phyloP scores from a whole-genome alignment of 1,284 basidiomycete genomes.

The Chondrostereum purpureum region DNA sequence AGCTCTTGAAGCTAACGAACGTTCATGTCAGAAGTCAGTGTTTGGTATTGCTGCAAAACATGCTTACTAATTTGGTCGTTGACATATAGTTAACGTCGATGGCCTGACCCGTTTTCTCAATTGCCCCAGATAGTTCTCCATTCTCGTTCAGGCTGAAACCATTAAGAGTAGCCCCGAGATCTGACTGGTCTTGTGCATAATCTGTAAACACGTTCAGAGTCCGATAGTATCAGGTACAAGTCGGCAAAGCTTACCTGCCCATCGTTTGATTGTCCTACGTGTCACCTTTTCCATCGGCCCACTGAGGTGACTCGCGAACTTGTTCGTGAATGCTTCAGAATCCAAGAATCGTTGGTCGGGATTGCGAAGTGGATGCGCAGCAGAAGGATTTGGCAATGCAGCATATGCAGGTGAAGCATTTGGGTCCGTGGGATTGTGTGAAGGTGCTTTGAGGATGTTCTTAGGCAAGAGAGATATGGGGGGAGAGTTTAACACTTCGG shows the following conservation, averaged over 20 bases:
- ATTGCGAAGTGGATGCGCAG: constrained; percentile 77
- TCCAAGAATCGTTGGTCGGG: constrained; percentile 95
- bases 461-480: constrained; percentile 89
- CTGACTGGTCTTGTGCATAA: constrained; percentile 84
- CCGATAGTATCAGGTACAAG: constrained; percentile 2
- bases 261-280: constrained; percentile 84
- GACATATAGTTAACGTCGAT: constrained; percentile 92
- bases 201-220: constrained; percentile 47
- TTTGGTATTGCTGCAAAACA: neutral
- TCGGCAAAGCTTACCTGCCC: constrained; percentile 61
- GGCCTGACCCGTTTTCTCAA: constrained; percentile 93
- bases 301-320: constrained; percentile 88
- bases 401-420: constrained; percentile 71
- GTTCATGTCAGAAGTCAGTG: neutral
- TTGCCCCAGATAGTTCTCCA: constrained; percentile 65
- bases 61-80: constrained; percentile 79
- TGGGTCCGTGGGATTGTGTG: constrained; percentile 87
- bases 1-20: constrained; percentile 74
- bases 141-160: constrained; percentile 90
- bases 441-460: constrained; percentile 92
- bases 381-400: constrained; percentile 83
- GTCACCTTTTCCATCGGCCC: constrained; percentile 97
- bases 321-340: constrained; percentile 93
- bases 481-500: constrained; percentile 87
- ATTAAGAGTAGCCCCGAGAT: constrained; percentile 93